Evolutionary conservation across 768 basidiomycete genomes (phyloP), one percentile per base, ranked within the genome.

Genomic region (Phylloporus sp.): DNA sequence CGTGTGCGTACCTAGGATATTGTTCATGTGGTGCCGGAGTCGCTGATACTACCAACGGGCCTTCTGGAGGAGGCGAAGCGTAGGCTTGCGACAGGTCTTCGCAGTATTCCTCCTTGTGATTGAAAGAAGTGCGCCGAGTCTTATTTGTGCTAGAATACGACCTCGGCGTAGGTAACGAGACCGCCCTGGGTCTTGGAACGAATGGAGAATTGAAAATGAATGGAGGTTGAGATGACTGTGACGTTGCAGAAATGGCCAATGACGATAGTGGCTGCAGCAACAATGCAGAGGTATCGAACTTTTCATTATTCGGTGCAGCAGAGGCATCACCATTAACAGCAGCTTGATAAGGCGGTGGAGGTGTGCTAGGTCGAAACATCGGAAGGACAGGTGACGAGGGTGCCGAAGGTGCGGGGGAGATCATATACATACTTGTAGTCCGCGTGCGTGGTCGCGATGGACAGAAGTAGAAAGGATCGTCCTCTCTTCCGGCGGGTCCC

Each of bases 81-180:
- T 65, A 65, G 13, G 54, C 52, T 36, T 52, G 64, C 6, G 64
- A 66, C 37, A 68, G 38, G 44, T 65, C 64, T 32, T 65, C 54
- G 29, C 32, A 66, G 11, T 15, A 53, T 44, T 54, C 58, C n/a
- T 59, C 55, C 10, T 36, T 40, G 26, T 44, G 42, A 31, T 32
- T n/a, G 13, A 32, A 33, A n/a, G 60, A 65, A 13, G 46, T 49
- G 23, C 55, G 50, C 45, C 50, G 55, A 13, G 48, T 37, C 48
- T 53, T 49, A 20, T 42, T 50, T 28, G 17, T 6, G 29, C 20
- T 22, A 10, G 46, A 32, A 44, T 28, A 47, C 5, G 49, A 38
- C 17, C 36, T 26, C 7, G 35, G 43, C 2, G 44, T 33, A 5
- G 64, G 65, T 23, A 65, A 40, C 10, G 64, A 65, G 23, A 57